Base-by-base conservation (phyloP, 2,329 filamentous ascomycete species). In the Fulvia fulva region DNA sequence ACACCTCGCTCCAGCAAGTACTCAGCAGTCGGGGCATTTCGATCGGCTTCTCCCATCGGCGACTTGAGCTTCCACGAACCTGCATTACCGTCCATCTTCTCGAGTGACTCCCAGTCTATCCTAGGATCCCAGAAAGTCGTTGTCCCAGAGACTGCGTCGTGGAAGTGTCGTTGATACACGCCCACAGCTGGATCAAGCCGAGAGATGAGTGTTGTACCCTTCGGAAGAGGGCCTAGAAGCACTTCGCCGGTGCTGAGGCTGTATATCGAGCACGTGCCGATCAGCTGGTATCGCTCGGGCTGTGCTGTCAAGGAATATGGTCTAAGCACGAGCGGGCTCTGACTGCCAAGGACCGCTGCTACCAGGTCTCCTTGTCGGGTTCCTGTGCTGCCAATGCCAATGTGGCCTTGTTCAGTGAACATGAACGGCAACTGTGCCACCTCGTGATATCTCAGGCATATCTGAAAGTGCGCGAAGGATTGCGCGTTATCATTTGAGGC, bases 191-290 rank as follows among this genome's bases (percentile, higher is more conserved):
- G 41, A 14, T 50, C 34, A 25, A 57, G 44, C 14, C 54, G 58
- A 12, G 50, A 43, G 5, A 51, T 22, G 4, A 51, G 21, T 21
- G 45, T 54, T 3, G 26, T 22, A 21, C 44, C 22, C 25, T 19
- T 21, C 19, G 58, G 54, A 2, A 60, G 49, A 19, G 58, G 58
- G 5, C 58, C 58, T 12, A 56, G 58, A 14, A 60, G 51, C 25
- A 53, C 50, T 28, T 60, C 58, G 11, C 58, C 58, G 47, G 50
- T 56, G 26, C 53, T 60, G 25, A 53, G 53, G 12, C 58, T 53
- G 28, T 60, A 53, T 37, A 56, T 34, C 21, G 21, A 59, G 21
- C 57, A 59, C 9, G 45, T 53, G 1, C 57, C 57, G 19, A 59
- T 53, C 21, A 59, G 57, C n/a, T 59, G 23, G 25, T 59, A 51